Evolutionary conservation across 176 grass and related monocot species (phyloP).

Genomic region (Bromus sterilis): DNA sequence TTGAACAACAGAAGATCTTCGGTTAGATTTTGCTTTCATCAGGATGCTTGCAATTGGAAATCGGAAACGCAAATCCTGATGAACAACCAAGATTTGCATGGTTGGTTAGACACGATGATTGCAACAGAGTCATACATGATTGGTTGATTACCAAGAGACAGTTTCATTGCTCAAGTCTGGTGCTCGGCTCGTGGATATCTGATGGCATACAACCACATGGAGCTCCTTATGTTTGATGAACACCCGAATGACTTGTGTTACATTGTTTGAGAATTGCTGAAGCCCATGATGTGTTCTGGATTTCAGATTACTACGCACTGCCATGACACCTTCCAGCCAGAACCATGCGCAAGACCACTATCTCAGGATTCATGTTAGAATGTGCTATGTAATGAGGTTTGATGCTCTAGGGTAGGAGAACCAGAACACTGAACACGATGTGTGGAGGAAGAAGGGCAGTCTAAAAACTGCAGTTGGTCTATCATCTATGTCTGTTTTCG

Average conservation of each 20-base stretch:
- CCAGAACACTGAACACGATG: neutral
- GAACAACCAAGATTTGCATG: neutral
- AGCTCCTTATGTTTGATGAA: neutral
- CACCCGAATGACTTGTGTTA: neutral
- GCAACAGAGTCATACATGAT: neutral
- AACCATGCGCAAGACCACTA: neutral
- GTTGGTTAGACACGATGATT: neutral
- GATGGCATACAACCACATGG: neutral
- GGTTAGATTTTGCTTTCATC: neutral
- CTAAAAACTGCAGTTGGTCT: neutral
- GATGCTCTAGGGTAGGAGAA: neutral
- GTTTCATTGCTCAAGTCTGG: neutral
- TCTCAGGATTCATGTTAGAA: neutral
- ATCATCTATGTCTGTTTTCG: neutral
- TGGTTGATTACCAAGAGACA: neutral
- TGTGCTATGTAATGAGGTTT: neutral
- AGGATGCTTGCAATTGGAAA: conserved; percentile 5
- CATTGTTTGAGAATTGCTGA: neutral
- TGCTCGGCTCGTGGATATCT: neutral
- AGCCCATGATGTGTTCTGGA: neutral
- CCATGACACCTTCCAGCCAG: neutral
- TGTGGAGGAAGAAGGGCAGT: neutral
- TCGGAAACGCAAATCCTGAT: neutral
- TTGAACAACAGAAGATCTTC: neutral
- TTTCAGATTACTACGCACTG: neutral